phyloP scores from a whole-genome alignment of 176 grass and related monocot genomes.

The Carex littledalei region DNA sequence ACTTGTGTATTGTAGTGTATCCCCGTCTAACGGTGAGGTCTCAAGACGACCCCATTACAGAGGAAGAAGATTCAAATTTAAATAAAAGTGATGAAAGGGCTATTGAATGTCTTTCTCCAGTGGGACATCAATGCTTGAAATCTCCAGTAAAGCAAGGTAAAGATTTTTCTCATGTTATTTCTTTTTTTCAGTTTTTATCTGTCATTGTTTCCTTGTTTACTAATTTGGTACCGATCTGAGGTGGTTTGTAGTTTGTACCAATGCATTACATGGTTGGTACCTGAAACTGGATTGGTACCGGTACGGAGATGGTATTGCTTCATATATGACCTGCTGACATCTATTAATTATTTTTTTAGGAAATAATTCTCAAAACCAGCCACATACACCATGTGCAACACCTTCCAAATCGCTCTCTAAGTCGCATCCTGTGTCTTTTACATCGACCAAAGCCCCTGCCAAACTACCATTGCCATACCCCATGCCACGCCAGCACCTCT shows the following conservation, averaged over 20 bases:
- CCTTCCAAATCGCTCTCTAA: neutral
- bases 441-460: neutral
- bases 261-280: neutral
- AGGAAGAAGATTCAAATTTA: neutral
- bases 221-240: neutral
- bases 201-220: neutral
- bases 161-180: neutral
- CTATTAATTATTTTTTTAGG: slow-evolving; percentile 17
- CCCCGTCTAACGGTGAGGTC: slow-evolving; percentile 6
- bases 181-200: neutral
- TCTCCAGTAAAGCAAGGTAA: slow-evolving; percentile 2
- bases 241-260: neutral
- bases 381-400: slow-evolving; percentile 13
- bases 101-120: slow-evolving; percentile 12
- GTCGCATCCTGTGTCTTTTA: neutral
- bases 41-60: neutral
- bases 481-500: neutral
- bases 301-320: neutral
- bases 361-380: slow-evolving; percentile 21
- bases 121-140: neutral
- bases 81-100: neutral
- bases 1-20: slow-evolving; percentile 7
- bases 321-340: neutral
- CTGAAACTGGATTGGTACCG: neutral
- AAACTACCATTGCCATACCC: neutral